Evolutionary conservation across 2,329 filamentous ascomycete species (phyloP).

Genomic region (Thielaviopsis punctulata): DNA sequence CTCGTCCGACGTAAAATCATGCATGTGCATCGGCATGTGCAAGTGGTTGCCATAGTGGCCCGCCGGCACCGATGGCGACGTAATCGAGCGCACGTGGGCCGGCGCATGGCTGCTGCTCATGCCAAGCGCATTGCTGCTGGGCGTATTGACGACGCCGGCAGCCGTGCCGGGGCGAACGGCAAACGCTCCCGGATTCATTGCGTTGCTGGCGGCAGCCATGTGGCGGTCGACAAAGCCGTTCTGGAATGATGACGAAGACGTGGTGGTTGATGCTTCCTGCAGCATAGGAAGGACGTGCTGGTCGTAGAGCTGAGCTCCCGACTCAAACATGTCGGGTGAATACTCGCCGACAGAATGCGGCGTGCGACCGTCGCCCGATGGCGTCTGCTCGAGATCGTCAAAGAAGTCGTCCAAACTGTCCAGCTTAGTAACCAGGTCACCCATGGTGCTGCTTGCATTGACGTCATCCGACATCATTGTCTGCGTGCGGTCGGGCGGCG

Average conservation of each 20-base stretch:
- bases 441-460: slow-evolving; percentile 54
- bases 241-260: slow-evolving; percentile 67
- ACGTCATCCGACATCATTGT: slow-evolving; percentile 86
- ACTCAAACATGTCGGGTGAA: slow-evolving; percentile 48
- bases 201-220: slow-evolving; percentile 41
- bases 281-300: slow-evolving; percentile 83
- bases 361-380: slow-evolving; percentile 38
- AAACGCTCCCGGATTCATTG: slow-evolving; percentile 46
- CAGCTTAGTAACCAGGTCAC: slow-evolving; percentile 65
- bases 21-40: background rate
- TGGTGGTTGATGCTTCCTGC: slow-evolving; percentile 66
- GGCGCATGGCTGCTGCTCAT: slow-evolving; percentile 1
- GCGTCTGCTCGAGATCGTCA: slow-evolving; percentile 45
- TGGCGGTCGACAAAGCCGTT: slow-evolving; percentile 70
- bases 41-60: slow-evolving; percentile 28
- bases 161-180: slow-evolving; percentile 20
- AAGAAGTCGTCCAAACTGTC: slow-evolving; percentile 73
- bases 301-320: slow-evolving; percentile 72
- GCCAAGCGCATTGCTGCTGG: slow-evolving; percentile 20
- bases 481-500: slow-evolving; percentile 53
- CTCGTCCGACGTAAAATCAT: slow-evolving; percentile 55
- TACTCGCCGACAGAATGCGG: slow-evolving; percentile 49
- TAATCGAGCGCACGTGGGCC: slow-evolving; percentile 61
- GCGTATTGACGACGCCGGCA: slow-evolving; percentile 23
- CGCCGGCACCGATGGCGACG: slow-evolving; percentile 51